A percentile compares a stretch with the other conserved stretches of the same genome.
Evolutionary conservation across 2,329 filamentous ascomycete genomes (phyloP).

Genomic region (Periglandula ipomoeae): DNA sequence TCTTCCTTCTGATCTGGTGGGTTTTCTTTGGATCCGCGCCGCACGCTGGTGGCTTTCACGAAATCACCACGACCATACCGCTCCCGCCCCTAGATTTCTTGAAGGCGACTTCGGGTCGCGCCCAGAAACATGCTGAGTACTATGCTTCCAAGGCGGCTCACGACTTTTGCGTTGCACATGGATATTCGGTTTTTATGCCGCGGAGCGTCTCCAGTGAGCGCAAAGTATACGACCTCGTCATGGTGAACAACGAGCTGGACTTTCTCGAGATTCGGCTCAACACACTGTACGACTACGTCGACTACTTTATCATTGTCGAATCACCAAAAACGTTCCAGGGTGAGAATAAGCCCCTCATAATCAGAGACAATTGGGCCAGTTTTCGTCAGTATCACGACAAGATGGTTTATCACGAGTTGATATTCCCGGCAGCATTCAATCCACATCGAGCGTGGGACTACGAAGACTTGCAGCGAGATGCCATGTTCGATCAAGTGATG

Average conservation of each 20-base stretch:
- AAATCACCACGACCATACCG: not conserved
- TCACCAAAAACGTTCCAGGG: constrained; percentile 49
- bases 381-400: constrained; percentile 47
- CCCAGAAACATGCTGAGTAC: not conserved
- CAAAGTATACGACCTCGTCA: constrained; percentile 43
- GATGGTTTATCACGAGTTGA: constrained; percentile 50
- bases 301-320: constrained; percentile 59
- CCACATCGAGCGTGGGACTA: constrained; percentile 35
- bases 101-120: not conserved
- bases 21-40: not conserved
- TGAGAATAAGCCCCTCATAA: constrained; percentile 41
- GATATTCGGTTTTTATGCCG: constrained; percentile 21
- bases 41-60: not conserved
- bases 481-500: constrained; percentile 49
- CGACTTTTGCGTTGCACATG: constrained; percentile 23
- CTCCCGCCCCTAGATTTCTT: not conserved
- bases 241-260: constrained; percentile 55
- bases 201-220: constrained; percentile 11
- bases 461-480: constrained; percentile 45
- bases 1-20: not conserved
- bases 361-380: constrained; percentile 41
- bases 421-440: constrained; percentile 32
- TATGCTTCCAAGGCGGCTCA: constrained; percentile 6
- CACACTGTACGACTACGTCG: constrained; percentile 46
- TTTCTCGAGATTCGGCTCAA: constrained; percentile 56